phyloP scores from a whole-genome alignment of 106 monocot genomes.

The Allium cepa region DNA sequence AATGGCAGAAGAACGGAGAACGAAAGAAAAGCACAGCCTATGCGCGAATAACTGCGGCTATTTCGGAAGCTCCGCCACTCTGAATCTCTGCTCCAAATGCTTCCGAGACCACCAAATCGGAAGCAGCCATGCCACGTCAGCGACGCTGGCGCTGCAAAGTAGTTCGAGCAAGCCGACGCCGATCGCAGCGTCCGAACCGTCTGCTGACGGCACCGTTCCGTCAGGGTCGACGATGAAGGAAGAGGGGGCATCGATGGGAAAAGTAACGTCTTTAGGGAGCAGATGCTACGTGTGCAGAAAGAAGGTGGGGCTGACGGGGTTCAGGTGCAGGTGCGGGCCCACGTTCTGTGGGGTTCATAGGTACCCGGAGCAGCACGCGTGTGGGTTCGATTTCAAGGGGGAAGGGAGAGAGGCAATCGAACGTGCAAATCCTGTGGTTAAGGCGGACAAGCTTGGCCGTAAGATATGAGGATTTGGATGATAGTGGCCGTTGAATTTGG shows the following conservation, averaged over 20 bases:
- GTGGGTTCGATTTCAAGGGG: slow-evolving; percentile 4
- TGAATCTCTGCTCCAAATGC: slow-evolving; percentile 46
- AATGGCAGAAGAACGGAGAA: slow-evolving; percentile 42
- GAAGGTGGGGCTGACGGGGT: slow-evolving; percentile 17
- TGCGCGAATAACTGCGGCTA: slow-evolving; percentile 54
- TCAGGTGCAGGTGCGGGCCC: slow-evolving; percentile 10
- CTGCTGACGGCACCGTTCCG: background rate
- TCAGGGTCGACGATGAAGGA: background rate
- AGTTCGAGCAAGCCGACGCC: background rate
- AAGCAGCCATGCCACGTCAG: slow-evolving; percentile 4
- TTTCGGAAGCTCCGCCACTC: slow-evolving; percentile 33
- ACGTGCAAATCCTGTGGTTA: slow-evolving; percentile 11
- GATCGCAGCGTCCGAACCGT: background rate
- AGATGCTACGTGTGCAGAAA: slow-evolving; percentile 3
- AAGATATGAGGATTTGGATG: slow-evolving; percentile 1
- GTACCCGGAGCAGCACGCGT: slow-evolving; percentile 13
- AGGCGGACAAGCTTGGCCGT: slow-evolving; percentile 3
- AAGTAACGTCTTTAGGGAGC: background rate
- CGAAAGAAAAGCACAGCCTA: slow-evolving; percentile 26
- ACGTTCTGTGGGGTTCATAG: slow-evolving; percentile 9
- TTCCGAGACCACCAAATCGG: slow-evolving; percentile 19
- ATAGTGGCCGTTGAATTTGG: too few relatives aligned
- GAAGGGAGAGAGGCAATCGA: slow-evolving; percentile 4
- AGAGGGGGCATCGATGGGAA: too few relatives aligned
- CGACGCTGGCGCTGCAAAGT: background rate